Evolutionary conservation across 75 land plant genomes (phyloP), one percentile per base, ranked within the genome.

Genomic region (Pinus albicaulis): DNA sequence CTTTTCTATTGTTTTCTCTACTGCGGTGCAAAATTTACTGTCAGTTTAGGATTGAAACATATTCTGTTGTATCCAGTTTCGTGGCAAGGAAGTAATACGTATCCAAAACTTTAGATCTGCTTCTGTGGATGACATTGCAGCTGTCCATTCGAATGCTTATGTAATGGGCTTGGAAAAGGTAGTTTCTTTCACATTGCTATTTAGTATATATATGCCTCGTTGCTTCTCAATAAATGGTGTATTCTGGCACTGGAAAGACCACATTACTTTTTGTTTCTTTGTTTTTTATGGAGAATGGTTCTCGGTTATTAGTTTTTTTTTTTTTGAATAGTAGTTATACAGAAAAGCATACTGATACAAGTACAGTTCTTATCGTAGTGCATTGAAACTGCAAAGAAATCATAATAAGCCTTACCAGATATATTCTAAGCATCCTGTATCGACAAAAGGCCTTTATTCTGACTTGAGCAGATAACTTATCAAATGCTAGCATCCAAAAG

Each of bases 151-250:
- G 44, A 86, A 60, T 73, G 76, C 82, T 26, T 96, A 96, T 83
- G 84, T 96, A 24, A 79, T 66, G 31, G 98, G 95, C 23, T 86
- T 96, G 76, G 99, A 94, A 83, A 92, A 85, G 95, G 99, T 92
- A 79, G 60, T 68, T 41, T 25, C 66, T 48, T 83, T 25, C 19
- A 26, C 31, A 66, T 22, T 36, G 61, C 59, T 23, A 59, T 36
- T 23, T 79, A 64, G 41, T 41, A 20, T 38, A 19, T 38, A 41
- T 41, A 38, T 38, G 12, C 38, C 71, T 68, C 8, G 36, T 52
- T 48, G 53, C 53, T 48, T 48, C 12, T 48, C 11, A 11, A 11
- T 48, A 7, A 22, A 68, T 41, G 44, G 3, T 8, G 23, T 41
- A 7, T 41, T 68, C n/a, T 41, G 3, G 6, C 11, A 7, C 41